Evolutionary conservation across 2,329 filamentous ascomycete genomes (phyloP).

Genomic region (Neopestalotiopsis sp.): DNA sequence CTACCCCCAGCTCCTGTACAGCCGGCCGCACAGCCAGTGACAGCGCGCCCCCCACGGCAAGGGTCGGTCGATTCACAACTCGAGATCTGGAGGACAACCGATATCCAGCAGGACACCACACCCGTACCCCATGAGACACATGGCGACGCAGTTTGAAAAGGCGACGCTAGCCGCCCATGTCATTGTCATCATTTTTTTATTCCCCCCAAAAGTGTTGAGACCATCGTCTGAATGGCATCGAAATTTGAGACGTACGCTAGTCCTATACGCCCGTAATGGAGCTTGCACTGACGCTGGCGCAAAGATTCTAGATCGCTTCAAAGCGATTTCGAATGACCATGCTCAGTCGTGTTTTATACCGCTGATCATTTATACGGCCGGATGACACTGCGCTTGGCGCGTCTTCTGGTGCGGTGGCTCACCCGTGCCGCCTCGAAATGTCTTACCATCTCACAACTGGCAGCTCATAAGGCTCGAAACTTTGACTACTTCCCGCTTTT

Average conservation of each 20-base stretch:
- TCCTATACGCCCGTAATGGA: not conserved
- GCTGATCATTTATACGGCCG: not conserved
- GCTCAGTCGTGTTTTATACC: not conserved
- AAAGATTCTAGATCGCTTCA: not conserved
- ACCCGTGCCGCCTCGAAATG: not conserved
- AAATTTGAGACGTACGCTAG: not conserved
- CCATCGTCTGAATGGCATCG: not conserved
- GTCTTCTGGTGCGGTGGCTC: not conserved
- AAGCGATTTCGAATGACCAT: not conserved
- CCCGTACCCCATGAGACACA: constrained; percentile 1
- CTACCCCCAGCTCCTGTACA: not conserved
- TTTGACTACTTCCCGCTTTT: constrained; percentile 2
- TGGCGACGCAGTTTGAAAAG: not conserved
- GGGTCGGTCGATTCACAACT: not conserved
- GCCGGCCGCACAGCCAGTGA: not conserved
- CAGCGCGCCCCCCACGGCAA: not conserved
- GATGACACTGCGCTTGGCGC: not conserved
- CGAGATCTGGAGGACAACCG: constrained; percentile 3
- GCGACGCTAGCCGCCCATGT: not conserved
- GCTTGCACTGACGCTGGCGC: not conserved
- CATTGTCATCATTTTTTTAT: not conserved
- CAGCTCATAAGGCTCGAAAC: not conserved
- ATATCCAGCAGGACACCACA: constrained; percentile 1
- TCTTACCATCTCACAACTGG: not conserved
- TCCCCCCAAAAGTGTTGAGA: not conserved